These are phyloP conservation scores for Bipolaris sorokiniana DNA, from an alignment of 2,329 filamentous ascomycete species.

Conservation along the genomic window DNA sequence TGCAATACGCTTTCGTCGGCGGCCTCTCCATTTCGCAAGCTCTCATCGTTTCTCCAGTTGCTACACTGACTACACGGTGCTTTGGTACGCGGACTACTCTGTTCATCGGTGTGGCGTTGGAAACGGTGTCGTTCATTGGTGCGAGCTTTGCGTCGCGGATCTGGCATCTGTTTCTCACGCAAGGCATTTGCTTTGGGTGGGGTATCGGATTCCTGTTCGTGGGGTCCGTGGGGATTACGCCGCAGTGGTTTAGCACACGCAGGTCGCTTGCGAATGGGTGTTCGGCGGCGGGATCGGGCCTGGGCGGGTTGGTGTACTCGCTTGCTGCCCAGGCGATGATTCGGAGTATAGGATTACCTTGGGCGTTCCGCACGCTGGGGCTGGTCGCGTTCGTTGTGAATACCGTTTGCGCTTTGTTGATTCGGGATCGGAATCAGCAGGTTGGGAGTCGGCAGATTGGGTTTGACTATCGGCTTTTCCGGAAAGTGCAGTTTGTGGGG, in stretches of 20 bases:
- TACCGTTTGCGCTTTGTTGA: constrained; percentile 64
- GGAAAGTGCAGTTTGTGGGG: constrained; percentile 66
- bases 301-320: constrained; percentile 75
- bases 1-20: constrained; percentile 80
- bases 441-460: constrained; percentile 66
- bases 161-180: constrained; percentile 78
- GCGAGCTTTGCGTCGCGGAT: constrained; percentile 72
- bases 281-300: constrained; percentile 70
- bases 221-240: constrained; percentile 68
- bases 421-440: constrained; percentile 74
- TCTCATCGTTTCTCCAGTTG: constrained; percentile 71
- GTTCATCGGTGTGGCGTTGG: constrained; percentile 67
- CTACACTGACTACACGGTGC: constrained; percentile 65
- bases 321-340: constrained; percentile 74
- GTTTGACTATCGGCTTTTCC: constrained; percentile 70
- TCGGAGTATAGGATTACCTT: constrained; percentile 65
- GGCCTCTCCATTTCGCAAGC: constrained; percentile 70
- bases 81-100: constrained; percentile 70
- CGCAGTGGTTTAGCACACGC: constrained; percentile 75
- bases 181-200: constrained; percentile 77
- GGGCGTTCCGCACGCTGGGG: constrained; percentile 71
- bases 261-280: constrained; percentile 74
- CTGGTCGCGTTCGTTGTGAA: constrained; percentile 71
- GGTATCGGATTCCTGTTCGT: constrained; percentile 81
- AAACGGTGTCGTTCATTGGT: constrained; percentile 69